These are phyloP conservation scores for Solanum paucissectum DNA, from an alignment of 257 asterid genomes.

Conservation along the genomic window DNA sequence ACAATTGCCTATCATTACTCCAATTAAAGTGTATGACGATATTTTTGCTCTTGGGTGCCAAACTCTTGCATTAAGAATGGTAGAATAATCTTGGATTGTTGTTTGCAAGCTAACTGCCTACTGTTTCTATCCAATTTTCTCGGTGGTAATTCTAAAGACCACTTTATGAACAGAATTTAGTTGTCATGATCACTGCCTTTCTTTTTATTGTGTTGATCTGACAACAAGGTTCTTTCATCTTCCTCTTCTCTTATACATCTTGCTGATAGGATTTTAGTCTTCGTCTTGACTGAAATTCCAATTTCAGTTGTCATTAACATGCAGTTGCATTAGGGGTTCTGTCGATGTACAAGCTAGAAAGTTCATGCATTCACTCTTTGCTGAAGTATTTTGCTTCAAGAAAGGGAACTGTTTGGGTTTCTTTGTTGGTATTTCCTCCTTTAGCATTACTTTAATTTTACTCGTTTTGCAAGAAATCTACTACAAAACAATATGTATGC, in stretches of 20 bases:
- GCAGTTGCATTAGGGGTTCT: not conserved
- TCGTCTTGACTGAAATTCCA: not conserved
- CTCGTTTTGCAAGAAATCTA: not conserved
- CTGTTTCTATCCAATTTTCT: not conserved
- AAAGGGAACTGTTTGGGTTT: not conserved
- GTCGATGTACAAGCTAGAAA: not conserved
- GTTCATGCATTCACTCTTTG: not conserved
- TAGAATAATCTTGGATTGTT: not conserved
- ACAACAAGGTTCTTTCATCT: not conserved
- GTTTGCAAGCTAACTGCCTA: not conserved
- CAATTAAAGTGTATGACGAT: not conserved
- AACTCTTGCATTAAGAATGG: not conserved
- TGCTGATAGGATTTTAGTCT: not conserved
- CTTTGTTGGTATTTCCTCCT: not conserved
- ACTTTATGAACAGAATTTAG: not conserved
- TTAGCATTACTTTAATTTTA: not conserved
- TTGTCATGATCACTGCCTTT: not conserved
- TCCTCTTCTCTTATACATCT: not conserved
- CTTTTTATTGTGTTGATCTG: not conserved
- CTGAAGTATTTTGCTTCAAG: not conserved
- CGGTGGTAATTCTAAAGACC: not conserved
- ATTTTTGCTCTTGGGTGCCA: not conserved
- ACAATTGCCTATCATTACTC: not conserved
- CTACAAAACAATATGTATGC: not conserved
- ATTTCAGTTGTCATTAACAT: not conserved